phyloP scores from a whole-genome alignment of 768 basidiomycete species.

The Calocera cornea region DNA sequence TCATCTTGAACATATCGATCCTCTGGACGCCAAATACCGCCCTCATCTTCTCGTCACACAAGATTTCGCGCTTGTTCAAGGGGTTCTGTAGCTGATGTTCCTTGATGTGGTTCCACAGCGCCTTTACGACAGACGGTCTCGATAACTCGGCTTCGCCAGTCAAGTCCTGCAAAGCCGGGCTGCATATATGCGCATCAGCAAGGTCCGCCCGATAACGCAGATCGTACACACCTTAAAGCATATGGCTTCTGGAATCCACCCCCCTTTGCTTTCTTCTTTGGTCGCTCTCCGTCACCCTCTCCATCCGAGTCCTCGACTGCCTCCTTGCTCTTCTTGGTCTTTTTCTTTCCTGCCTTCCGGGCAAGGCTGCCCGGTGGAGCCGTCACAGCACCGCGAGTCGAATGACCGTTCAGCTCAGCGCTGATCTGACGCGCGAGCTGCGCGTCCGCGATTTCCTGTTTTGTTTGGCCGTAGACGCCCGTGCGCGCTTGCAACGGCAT shows the following conservation, averaged over 20 bases:
- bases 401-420: constrained; percentile 46
- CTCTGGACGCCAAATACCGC: constrained; percentile 62
- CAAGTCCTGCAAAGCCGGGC: constrained; percentile 59
- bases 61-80: constrained; percentile 63
- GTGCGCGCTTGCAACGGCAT: background rate
- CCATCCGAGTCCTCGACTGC: constrained; percentile 35
- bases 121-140: constrained; percentile 82
- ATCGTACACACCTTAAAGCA: constrained; percentile 42
- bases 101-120: constrained; percentile 82
- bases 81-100: constrained; percentile 72
- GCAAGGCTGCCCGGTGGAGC: constrained; percentile 15
- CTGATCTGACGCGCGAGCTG: constrained; percentile 59
- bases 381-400: constrained; percentile 29
- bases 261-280: constrained; percentile 36
- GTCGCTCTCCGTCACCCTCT: constrained; percentile 28
- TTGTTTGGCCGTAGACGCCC: constrained; percentile 3
- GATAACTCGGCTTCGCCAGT: constrained; percentile 56
- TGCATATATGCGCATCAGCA: constrained; percentile 21
- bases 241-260: constrained; percentile 71
- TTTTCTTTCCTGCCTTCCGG: constrained; percentile 29
- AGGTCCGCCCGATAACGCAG: background rate
- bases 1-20: constrained; percentile 92
- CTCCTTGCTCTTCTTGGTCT: constrained; percentile 42
- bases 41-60: constrained; percentile 61
- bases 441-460: constrained; percentile 47